Evolutionary conservation across 495 filamentous ascomycete species (phyloP).

Genomic region (Penicillium crystallinum): DNA sequence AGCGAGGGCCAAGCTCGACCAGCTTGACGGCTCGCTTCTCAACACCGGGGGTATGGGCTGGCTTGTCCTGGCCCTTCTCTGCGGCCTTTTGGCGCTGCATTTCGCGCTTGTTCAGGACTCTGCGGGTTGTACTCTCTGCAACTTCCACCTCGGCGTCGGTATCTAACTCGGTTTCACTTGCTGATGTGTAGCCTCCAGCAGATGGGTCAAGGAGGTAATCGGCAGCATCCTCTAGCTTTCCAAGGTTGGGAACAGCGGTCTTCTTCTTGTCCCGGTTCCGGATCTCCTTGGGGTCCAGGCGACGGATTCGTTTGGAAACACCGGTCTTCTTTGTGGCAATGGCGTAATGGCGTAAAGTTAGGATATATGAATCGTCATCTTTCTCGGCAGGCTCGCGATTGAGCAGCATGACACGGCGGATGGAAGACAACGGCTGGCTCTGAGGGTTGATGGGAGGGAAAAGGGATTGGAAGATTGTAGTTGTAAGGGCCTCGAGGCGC

Average conservation of each 20-base stretch:
- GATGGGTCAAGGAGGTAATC: conserved; percentile 87
- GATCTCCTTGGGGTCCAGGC: conserved; percentile 82
- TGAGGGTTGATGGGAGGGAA: conserved; percentile 96
- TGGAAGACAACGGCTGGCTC: conserved; percentile 77
- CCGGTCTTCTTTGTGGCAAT: conserved; percentile 85
- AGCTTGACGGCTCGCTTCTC: conserved; percentile 89
- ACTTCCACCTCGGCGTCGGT: conserved; percentile 96
- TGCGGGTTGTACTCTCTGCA: conserved; percentile 64
- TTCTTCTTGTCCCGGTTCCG: conserved; percentile 60
- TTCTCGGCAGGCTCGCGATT: conserved; percentile 63
- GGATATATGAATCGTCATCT: conserved; percentile 66
- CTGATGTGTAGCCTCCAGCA: conserved; percentile 87
- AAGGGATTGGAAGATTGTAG: conserved; percentile 90
- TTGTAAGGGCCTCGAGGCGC: conserved; percentile 89
- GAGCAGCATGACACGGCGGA: conserved; percentile 81
- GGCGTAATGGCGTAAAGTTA: conserved; percentile 91
- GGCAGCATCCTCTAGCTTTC: conserved; percentile 85
- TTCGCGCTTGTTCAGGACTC: conserved; percentile 60
- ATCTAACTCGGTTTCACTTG: conserved; percentile 85
- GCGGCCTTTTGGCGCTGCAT: conserved; percentile 49
- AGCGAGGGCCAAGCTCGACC: conserved; percentile 83
- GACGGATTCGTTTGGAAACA: conserved; percentile 72
- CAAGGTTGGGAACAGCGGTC: conserved; percentile 74
- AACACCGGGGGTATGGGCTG: conserved; percentile 34
- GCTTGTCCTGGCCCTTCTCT: conserved; percentile 34